Base-by-base conservation (phyloP, 208 protist genomes). In the Trypanosoma boissoni region DNA sequence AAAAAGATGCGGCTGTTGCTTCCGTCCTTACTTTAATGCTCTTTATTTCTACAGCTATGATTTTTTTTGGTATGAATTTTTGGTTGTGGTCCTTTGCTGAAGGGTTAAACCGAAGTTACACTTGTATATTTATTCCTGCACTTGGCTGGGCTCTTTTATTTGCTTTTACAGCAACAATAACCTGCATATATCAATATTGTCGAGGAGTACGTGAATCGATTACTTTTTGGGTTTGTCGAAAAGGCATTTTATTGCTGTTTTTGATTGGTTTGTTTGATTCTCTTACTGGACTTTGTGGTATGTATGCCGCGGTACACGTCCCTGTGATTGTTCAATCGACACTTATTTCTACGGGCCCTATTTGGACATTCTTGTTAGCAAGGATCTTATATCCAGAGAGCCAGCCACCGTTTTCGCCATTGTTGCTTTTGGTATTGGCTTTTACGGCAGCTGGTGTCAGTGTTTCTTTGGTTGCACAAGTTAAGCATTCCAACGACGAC, bases 41-140 rank as follows among this genome's bases (percentile, higher is more conserved):
- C 1, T 79, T 71, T 49, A 37, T 57, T n/a, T 66, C 62, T 24
- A 71, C 73, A 23, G 46, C 64, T 14, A 79, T 79, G 73, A 73
- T 74, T 53, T 74, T 74, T 58, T 72, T 75, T 49, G 67, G 73
- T 12, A 71, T 69, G 62, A 79, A 79, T 61, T 79, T 79, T 64
- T 79, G 66, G 62, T 27, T 79, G 12, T 79, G 67, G 73, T 79
- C 73, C 21, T 79, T 79, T 50, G n/a, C 31, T 29, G 43, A 52
- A 10, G 73, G 57, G 26, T 21, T 74, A n/a, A 71, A 79, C 32
- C 37, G 62, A 23, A 79, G 57, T 50, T 79, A 79, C 41, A 55
- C 67, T 26, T 52, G 53, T 39, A 79, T 79, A 18, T 34, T 74
- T 46, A 43, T 74, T 41, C 67, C 67, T 27, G 74, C 73, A 28